These are phyloP conservation scores for Fusarium foetens DNA, from an alignment of 2,329 filamentous ascomycete species.

Conservation along the genomic window DNA sequence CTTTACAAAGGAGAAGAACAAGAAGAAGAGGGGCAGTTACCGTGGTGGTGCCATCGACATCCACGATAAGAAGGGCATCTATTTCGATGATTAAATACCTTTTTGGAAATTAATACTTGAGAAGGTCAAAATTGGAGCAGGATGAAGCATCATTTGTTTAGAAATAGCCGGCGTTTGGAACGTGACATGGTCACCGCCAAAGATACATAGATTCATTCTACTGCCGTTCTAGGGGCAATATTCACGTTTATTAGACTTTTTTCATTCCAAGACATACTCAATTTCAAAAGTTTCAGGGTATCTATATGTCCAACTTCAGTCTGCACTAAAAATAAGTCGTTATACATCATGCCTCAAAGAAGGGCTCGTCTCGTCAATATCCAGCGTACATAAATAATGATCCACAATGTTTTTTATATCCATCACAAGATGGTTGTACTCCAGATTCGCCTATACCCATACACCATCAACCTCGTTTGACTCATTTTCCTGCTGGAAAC, in stretches of 20 bases:
- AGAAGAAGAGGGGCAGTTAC: conserved; percentile 93
- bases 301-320: not conserved
- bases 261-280: not conserved
- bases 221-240: not conserved
- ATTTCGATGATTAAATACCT: conserved; percentile 82
- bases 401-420: not conserved
- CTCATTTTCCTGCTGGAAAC: not conserved
- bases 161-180: conserved; percentile 44
- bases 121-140: not conserved
- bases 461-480: not conserved
- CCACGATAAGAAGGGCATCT: conserved; percentile 82
- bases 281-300: not conserved
- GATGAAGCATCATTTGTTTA: conserved; percentile 24
- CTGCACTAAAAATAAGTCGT: not conserved
- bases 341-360: not conserved
- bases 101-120: not conserved
- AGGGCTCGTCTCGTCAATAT: not conserved
- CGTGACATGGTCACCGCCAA: conserved; percentile 31
- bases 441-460: not conserved
- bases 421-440: not conserved
- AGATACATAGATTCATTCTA: conserved; percentile 27
- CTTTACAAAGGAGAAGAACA: conserved; percentile 99
- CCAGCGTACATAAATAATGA: not conserved
- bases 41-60: conserved; percentile 90
- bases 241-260: conserved; percentile 2